Evolutionary conservation across 306 rosid species (phyloP).

Genomic region (Bauhinia variegata): DNA sequence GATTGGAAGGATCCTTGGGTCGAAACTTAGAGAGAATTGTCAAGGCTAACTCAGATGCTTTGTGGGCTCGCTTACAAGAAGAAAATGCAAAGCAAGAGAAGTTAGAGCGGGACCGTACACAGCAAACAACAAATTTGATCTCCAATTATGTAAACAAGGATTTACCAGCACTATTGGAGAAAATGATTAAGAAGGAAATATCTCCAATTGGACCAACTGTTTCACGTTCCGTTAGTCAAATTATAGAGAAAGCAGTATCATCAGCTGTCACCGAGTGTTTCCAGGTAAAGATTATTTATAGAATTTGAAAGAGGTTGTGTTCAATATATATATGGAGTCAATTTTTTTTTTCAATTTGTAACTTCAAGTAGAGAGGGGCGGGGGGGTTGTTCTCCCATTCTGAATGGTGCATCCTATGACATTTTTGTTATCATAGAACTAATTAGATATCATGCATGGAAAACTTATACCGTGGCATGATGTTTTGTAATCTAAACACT

Average conservation of each 20-base stretch:
- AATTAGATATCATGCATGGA: conserved; percentile 9
- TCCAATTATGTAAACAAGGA: conserved; percentile 63
- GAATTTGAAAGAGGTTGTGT: conserved; percentile 19
- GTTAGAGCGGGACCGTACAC: conserved; percentile 59
- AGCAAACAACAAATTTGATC: conserved; percentile 60
- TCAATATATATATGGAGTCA: too few species aligned
- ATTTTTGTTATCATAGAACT: neutral
- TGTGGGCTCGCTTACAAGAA: conserved; percentile 70
- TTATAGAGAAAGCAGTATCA: conserved; percentile 57
- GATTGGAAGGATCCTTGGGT: conserved; percentile 69
- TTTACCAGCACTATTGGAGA: conserved; percentile 58
- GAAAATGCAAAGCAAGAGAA: conserved; percentile 71
- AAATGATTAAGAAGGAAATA: conserved; percentile 67
- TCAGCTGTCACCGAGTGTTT: conserved; percentile 58
- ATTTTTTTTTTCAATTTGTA: too few species aligned
- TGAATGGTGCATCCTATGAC: too few species aligned
- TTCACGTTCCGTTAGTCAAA: conserved; percentile 57
- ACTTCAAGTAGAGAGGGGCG: too few species aligned
- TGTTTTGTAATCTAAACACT: neutral
- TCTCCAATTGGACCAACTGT: conserved; percentile 60
- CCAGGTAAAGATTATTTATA: conserved; percentile 55
- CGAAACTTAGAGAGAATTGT: conserved; percentile 61
- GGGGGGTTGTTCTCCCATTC: too few species aligned
- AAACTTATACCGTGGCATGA: neutral
- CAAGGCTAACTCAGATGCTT: conserved; percentile 64